A percentile compares a stretch with the other conserved stretches of the same genome.
Evolutionary conservation across 495 filamentous ascomycete genomes (phyloP).

Genomic region (Cercophora sp.): DNA sequence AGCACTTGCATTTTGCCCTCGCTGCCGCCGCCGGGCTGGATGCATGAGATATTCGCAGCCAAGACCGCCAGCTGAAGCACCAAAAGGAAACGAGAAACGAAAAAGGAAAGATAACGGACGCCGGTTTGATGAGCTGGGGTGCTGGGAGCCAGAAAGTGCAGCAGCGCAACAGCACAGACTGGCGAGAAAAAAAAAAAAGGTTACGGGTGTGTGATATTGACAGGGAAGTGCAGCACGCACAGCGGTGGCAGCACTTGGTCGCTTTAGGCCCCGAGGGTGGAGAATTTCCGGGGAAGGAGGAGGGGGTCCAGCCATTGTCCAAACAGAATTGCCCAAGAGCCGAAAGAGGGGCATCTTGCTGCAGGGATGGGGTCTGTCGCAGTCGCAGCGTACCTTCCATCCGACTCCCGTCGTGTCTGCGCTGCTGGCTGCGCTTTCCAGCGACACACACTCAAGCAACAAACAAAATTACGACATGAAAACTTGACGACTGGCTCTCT

Average conservation of each 20-base stretch:
- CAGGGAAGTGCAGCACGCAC: constrained; percentile 9
- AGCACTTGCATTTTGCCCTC: background rate
- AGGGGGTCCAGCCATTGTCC: constrained; percentile 14
- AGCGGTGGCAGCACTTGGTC: background rate
- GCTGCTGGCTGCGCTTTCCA: too few relatives aligned
- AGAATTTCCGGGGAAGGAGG: constrained; percentile 26
- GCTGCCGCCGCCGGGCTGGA: too few relatives aligned
- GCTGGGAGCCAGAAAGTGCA: too few relatives aligned
- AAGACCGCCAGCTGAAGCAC: too few relatives aligned
- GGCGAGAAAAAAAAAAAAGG: too few relatives aligned
- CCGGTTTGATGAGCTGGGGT: too few relatives aligned
- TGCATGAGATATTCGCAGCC: too few relatives aligned
- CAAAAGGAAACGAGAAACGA: too few relatives aligned
- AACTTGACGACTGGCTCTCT: constrained; percentile 17
- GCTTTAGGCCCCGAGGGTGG: constrained; percentile 12
- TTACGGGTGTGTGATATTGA: constrained; percentile 14
- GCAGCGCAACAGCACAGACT: too few relatives aligned
- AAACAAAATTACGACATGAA: constrained; percentile 34
- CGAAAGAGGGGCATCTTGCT: constrained; percentile 7
- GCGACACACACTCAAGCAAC: too few relatives aligned
- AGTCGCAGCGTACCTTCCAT: constrained; percentile 2
- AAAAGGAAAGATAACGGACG: too few relatives aligned
- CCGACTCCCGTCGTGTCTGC: too few relatives aligned
- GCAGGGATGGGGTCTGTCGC: constrained; percentile 4
- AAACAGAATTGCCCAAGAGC: constrained; percentile 8